Conservation (phyloP, 2,329 filamentous ascomycete genomes). For the Cladosporium sp. region DNA sequence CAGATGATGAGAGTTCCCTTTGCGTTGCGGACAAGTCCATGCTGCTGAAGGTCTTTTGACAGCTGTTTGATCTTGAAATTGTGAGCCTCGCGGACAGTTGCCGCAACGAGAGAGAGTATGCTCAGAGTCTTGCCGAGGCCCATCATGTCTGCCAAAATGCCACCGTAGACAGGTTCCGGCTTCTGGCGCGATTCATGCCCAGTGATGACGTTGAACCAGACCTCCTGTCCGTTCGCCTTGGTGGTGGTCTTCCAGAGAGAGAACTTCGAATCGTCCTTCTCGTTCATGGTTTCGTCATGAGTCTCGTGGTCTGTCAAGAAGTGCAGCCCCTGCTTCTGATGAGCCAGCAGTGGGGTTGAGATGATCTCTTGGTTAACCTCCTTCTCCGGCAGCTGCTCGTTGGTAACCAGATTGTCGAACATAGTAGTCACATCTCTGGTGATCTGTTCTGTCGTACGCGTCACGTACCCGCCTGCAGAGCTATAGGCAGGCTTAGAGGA, state of each 20-base stretch:
- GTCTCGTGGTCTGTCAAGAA: slow-evolving; percentile 82
- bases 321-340: slow-evolving; percentile 86
- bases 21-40: slow-evolving; percentile 61
- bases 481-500: slow-evolving; percentile 21
- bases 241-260: slow-evolving; percentile 74
- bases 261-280: slow-evolving; percentile 47
- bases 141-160: slow-evolving; percentile 54
- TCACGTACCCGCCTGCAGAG: slow-evolving; percentile 34
- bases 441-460: slow-evolving; percentile 80
- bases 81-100: slow-evolving; percentile 62
- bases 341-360: slow-evolving; percentile 68
- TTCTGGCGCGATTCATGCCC: slow-evolving; percentile 53
- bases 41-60: not conserved
- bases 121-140: slow-evolving; percentile 63
- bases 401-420: slow-evolving; percentile 79
- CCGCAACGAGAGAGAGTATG: slow-evolving; percentile 74
- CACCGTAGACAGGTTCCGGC: slow-evolving; percentile 42
- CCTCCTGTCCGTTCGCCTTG: slow-evolving; percentile 56
- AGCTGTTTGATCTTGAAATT: slow-evolving; percentile 61
- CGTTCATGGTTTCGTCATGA: slow-evolving; percentile 52
- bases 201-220: slow-evolving; percentile 84
- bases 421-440: slow-evolving; percentile 80
- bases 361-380: slow-evolving; percentile 63
- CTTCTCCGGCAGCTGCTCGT: slow-evolving; percentile 72
- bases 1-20: slow-evolving; percentile 83